phyloP scores from a whole-genome alignment of 495 filamentous ascomycete genomes.

The Cairneyella variabilis region DNA sequence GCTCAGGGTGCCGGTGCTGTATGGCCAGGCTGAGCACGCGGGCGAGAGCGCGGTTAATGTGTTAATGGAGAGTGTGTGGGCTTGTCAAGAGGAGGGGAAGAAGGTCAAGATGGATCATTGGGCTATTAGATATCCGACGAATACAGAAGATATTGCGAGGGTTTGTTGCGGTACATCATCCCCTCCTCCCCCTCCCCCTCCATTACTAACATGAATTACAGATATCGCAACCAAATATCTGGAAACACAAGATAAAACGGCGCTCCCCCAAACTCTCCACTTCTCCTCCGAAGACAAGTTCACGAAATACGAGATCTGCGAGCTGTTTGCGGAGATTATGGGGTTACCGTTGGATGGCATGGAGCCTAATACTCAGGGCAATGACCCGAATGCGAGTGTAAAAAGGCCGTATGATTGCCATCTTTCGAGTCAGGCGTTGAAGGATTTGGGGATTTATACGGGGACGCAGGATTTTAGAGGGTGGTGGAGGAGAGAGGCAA shows the following conservation, averaged over 20 bases:
- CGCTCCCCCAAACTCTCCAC: slow-evolving; percentile 71
- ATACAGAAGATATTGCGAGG: slow-evolving; percentile 82
- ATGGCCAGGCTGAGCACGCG: slow-evolving; percentile 61
- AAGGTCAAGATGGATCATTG: slow-evolving; percentile 84
- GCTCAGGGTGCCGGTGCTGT: slow-evolving; percentile 83
- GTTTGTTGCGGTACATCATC: slow-evolving; percentile 53
- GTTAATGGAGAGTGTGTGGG: slow-evolving; percentile 69
- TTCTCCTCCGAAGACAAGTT: slow-evolving; percentile 83
- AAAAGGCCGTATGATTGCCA: slow-evolving; percentile 89
- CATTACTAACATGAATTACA: slow-evolving; percentile 13
- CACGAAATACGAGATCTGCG: slow-evolving; percentile 90
- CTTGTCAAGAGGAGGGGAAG: slow-evolving; percentile 55
- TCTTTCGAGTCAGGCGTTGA: slow-evolving; percentile 71
- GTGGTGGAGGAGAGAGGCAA: slow-evolving; percentile 69
- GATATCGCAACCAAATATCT: slow-evolving; percentile 68
- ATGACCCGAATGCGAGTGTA: slow-evolving; percentile 65
- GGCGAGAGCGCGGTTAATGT: slow-evolving; percentile 81
- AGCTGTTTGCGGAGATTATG: slow-evolving; percentile 75
- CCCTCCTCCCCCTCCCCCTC: not conserved
- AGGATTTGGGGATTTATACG: slow-evolving; percentile 73
- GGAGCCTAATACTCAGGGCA: slow-evolving; percentile 65
- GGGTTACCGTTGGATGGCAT: slow-evolving; percentile 71
- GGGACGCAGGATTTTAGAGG: slow-evolving; percentile 68
- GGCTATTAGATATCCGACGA: slow-evolving; percentile 80
- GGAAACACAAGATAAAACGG: slow-evolving; percentile 32